A percentile compares a stretch with the other conserved stretches of the same genome.
These are phyloP conservation scores for Solanum ossicruentum DNA, from an alignment of 257 asterid genomes.

Conservation along the genomic window DNA sequence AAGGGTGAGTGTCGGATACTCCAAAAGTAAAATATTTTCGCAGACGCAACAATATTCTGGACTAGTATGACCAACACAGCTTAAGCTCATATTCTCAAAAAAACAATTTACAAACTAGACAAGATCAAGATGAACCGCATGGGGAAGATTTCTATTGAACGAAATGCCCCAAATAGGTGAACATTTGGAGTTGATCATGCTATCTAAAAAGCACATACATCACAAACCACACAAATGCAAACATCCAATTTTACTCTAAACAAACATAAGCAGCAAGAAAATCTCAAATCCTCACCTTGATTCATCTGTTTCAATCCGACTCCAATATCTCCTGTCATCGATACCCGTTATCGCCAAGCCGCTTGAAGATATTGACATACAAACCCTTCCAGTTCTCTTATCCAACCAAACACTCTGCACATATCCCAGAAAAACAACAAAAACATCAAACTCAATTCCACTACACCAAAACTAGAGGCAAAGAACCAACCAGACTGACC, in stretches of 20 bases:
- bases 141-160: neutral
- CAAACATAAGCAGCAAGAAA: neutral
- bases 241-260: neutral
- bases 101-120: neutral
- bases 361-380: constrained; percentile 56
- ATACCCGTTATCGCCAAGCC: constrained; percentile 81
- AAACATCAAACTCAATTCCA: neutral
- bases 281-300: constrained; percentile 49
- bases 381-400: constrained; percentile 51
- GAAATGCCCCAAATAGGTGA: neutral
- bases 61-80: neutral
- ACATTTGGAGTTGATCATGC: neutral
- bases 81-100: neutral
- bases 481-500: too few species aligned
- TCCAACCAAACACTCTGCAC: constrained; percentile 88
- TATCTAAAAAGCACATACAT: constrained; percentile 1
- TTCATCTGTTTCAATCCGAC: constrained; percentile 69
- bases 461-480: too few species aligned
- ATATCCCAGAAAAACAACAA: constrained; percentile 3
- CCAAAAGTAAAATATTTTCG: neutral
- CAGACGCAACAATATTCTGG: neutral
- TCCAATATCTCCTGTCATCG: constrained; percentile 91
- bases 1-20: neutral
- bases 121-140: neutral
- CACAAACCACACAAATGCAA: neutral